These are phyloP conservation scores for Prototheca wickerhamii DNA, from an alignment of 163 green algal genomes.

Conservation along the genomic window DNA sequence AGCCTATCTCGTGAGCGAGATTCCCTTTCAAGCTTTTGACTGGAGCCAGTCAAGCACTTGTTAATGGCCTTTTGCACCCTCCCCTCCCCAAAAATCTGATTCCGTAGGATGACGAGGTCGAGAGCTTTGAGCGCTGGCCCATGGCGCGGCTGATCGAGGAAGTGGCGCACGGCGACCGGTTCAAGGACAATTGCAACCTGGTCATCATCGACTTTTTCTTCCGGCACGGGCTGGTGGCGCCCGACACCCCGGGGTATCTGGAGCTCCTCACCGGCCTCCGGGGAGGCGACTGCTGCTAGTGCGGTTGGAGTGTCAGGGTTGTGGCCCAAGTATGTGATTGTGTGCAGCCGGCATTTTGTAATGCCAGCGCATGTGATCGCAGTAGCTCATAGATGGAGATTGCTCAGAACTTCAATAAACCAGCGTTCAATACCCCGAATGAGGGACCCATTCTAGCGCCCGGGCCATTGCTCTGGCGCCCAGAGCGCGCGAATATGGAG, in stretches of 20 bases:
- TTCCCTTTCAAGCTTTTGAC: too few species aligned
- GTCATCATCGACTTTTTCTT: constrained; percentile 84
- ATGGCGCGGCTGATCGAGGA: constrained; percentile 50
- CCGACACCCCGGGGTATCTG: constrained; percentile 64
- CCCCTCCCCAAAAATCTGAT: not conserved
- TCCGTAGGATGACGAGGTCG: constrained; percentile 54
- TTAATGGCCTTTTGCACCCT: not conserved
- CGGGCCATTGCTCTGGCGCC: too few species aligned
- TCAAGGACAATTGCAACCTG: constrained; percentile 90
- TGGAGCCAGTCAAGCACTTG: too few species aligned
- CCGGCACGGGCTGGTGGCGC: constrained; percentile 59
- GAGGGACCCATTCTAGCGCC: not conserved
- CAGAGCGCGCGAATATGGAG: too few species aligned
- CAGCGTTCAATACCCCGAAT: not conserved
- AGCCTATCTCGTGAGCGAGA: too few species aligned
- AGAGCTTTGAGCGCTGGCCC: constrained; percentile 20
- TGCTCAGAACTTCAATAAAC: not conserved
- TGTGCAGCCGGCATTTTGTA: not conserved
- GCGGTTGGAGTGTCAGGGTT: not conserved
- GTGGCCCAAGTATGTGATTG: not conserved
- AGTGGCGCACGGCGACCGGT: constrained; percentile 45
- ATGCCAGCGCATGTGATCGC: not conserved
- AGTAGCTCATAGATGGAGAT: not conserved
- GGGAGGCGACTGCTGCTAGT: constrained; percentile 17
- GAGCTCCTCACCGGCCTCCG: constrained; percentile 49